phyloP scores from a whole-genome alignment of 108 stramenopile genomes.

The Nannochloropsis salina region DNA sequence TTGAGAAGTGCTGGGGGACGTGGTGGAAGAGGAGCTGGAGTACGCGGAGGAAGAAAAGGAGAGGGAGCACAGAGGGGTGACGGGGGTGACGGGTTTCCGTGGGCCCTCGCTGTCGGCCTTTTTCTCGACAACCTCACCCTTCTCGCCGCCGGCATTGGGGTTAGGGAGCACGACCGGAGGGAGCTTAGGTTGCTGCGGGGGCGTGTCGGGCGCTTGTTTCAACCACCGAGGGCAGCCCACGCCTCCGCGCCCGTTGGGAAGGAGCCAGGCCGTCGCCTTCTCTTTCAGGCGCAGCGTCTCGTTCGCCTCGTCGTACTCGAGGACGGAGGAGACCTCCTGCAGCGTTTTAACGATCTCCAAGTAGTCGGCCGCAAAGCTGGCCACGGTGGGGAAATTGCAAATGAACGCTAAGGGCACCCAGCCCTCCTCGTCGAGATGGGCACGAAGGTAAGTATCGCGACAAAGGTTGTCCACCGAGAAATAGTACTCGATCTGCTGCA shows the following conservation, averaged over 20 bases:
- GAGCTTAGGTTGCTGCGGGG: background rate
- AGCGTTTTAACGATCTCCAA: background rate
- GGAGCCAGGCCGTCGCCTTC: background rate
- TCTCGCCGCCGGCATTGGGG: background rate
- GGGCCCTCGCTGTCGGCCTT: background rate
- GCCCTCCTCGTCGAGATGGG: constrained; percentile 55
- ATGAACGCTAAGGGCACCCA: constrained; percentile 25
- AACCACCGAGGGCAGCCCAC: background rate
- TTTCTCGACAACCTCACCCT: background rate
- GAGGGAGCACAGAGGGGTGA: background rate
- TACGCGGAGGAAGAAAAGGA: background rate
- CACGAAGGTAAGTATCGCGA: constrained; percentile 47
- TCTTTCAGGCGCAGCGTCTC: background rate
- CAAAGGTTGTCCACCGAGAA: constrained; percentile 55
- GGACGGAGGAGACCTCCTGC: background rate
- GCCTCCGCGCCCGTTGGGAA: background rate
- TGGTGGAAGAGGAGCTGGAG: background rate
- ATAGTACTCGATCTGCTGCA: constrained; percentile 56
- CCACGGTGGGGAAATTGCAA: constrained; percentile 7
- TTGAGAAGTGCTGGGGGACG: background rate
- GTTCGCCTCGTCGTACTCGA: background rate
- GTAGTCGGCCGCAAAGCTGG: background rate
- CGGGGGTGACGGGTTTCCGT: background rate
- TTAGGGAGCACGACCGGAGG: background rate
- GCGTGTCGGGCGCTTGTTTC: background rate